Conservation (phyloP, 805 yeast genomes). For the Wickerhamomyces chaumierensis region DNA sequence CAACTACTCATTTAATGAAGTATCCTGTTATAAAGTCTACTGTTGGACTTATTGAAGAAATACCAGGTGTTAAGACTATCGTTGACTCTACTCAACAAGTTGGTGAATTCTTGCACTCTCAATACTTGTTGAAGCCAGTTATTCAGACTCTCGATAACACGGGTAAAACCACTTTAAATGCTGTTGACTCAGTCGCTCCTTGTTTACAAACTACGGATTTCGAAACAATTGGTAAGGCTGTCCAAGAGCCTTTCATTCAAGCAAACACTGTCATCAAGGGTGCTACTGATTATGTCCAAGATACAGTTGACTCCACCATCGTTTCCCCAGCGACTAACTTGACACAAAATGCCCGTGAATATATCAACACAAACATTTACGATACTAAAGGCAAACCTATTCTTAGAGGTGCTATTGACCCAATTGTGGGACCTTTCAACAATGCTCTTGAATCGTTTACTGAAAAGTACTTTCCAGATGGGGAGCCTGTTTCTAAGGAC, state of each 20-base stretch:
- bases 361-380: conserved; percentile 38
- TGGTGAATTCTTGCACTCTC: conserved; percentile 20
- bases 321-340: conserved; percentile 38
- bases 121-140: conserved; percentile 29
- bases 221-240: conserved; percentile 34
- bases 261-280: conserved; percentile 29
- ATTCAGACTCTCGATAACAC: conserved; percentile 36
- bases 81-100: conserved; percentile 21
- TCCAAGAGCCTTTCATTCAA: conserved; percentile 42
- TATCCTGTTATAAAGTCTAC: conserved; percentile 40
- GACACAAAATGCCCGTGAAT: conserved; percentile 34
- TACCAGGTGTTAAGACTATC: conserved; percentile 27
- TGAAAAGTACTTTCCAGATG: conserved; percentile 34
- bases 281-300: conserved; percentile 21
- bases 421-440: conserved; percentile 53
- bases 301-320: conserved; percentile 24
- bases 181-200: conserved; percentile 52
- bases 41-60: conserved; percentile 20
- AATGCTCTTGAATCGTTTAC: conserved; percentile 35
- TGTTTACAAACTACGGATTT: conserved; percentile 42
- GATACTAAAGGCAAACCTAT: conserved; percentile 54
- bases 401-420: conserved; percentile 51
- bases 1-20: conserved; percentile 27
- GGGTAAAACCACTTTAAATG: conserved; percentile 42
- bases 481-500: conserved; percentile 28